These are phyloP conservation scores for Anisodus tanguticus DNA, from an alignment of 257 asterid genomes.

Conservation along the genomic window DNA sequence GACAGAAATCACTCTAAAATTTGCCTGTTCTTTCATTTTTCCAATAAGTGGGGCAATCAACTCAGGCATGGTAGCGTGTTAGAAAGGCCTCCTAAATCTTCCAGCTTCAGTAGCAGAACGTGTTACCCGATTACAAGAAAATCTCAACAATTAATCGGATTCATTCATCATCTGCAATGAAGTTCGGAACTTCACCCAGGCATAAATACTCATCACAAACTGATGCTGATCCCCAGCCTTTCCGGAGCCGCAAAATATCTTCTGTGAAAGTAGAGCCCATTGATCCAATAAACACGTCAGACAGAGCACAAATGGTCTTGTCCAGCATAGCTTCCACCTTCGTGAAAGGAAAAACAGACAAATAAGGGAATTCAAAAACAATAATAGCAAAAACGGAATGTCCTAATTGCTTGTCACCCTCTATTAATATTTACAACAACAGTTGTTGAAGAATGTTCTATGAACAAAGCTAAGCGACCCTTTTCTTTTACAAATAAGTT, in stretches of 20 bases:
- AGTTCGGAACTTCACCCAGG: slow-evolving; percentile 77
- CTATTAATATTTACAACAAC: not conserved
- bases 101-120: slow-evolving; percentile 22
- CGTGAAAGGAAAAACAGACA: not conserved
- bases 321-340: slow-evolving; percentile 99
- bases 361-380: not conserved
- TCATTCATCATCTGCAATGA: slow-evolving; percentile 82
- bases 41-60: not conserved
- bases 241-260: slow-evolving; percentile 87
- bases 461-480: not conserved
- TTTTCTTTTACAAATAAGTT: not conserved
- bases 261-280: slow-evolving; percentile 97
- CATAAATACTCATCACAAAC: slow-evolving; percentile 88
- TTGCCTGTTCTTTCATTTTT: slow-evolving; percentile 10
- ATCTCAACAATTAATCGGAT: not conserved
- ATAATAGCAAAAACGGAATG: not conserved
- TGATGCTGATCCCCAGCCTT: slow-evolving; percentile 92
- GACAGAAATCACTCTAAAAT: not conserved
- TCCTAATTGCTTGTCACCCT: not conserved
- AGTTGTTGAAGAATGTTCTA: not conserved
- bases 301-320: slow-evolving; percentile 90
- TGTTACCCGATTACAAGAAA: not conserved
- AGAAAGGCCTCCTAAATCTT: not conserved
- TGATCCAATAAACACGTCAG: slow-evolving; percentile 84
- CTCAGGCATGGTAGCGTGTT: slow-evolving; percentile 5